Evolutionary conservation across 1,284 basidiomycete genomes (phyloP).

Genomic region (Ganoderma sinense): DNA sequence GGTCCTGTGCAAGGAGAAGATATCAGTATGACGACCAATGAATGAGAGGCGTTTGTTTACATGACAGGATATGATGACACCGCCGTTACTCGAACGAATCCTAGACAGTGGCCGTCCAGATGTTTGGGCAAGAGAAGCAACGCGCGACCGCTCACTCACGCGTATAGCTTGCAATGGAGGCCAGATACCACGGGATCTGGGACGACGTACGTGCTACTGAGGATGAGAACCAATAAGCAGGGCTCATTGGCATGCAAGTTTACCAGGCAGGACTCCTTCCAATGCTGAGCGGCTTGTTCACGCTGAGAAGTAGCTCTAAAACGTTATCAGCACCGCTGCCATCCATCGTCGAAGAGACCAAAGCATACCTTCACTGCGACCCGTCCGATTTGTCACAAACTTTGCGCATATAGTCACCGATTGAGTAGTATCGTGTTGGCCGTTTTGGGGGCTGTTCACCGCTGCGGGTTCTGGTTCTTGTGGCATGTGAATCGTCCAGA

Average conservation of each 20-base stretch:
- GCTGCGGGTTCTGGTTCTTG: not conserved
- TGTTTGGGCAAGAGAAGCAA: too few relatives aligned
- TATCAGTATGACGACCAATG: constrained; percentile 6
- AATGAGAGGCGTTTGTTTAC: constrained; percentile 43
- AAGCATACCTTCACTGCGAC: constrained; percentile 64
- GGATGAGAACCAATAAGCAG: not conserved
- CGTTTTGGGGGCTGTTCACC: constrained; percentile 5
- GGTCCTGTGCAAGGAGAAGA: constrained; percentile 54
- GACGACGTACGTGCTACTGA: constrained; percentile 55
- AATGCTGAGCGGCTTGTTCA: constrained; percentile 69
- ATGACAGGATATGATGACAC: constrained; percentile 79
- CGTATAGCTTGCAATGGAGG: constrained; percentile 82
- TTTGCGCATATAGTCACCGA: constrained; percentile 67
- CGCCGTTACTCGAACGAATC: constrained; percentile 73
- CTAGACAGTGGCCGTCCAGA: constrained; percentile 40
- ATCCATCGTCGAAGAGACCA: not conserved
- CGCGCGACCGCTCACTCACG: constrained; percentile 50
- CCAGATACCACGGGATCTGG: constrained; percentile 64
- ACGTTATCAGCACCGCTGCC: not conserved
- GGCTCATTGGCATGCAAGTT: constrained; percentile 18
- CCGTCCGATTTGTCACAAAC: constrained; percentile 59
- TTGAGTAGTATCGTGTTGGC: not conserved
- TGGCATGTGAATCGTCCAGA: not conserved
- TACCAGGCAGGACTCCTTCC: constrained; percentile 60
- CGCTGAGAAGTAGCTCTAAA: constrained; percentile 52